Percentiles rank a stretch among this genome's conserved stretches.
Evolutionary conservation across 495 filamentous ascomycete genomes (phyloP).

Genomic region (Aspergillus kassunensis): DNA sequence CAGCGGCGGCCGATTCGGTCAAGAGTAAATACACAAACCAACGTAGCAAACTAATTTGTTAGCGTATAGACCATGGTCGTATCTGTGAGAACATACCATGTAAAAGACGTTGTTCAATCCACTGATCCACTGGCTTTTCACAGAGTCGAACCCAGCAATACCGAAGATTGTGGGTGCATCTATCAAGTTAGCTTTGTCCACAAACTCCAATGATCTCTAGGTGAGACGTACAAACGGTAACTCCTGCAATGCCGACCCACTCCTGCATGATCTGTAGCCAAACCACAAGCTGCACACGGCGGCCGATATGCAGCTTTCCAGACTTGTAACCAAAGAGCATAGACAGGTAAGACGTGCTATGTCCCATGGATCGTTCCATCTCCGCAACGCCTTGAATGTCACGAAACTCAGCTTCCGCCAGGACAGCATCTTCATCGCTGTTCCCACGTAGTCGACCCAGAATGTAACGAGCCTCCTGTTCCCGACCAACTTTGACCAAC

Average conservation of each 20-base stretch:
- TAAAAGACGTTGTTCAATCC: constrained; percentile 69
- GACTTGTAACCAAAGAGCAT: constrained; percentile 64
- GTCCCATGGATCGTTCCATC: constrained; percentile 49
- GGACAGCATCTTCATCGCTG: constrained; percentile 46
- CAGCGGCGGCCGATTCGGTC: constrained; percentile 65
- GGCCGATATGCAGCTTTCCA: constrained; percentile 60
- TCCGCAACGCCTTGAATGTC: constrained; percentile 59
- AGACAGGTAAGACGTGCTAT: constrained; percentile 51
- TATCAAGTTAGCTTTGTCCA: constrained; percentile 5
- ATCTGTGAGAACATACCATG: constrained; percentile 24
- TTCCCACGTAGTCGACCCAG: constrained; percentile 58
- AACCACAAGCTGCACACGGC: constrained; percentile 64
- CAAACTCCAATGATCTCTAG: background rate
- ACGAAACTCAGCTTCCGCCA: constrained; percentile 58
- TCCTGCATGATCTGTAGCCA: constrained; percentile 73
- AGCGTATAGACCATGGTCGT: background rate
- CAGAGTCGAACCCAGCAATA: constrained; percentile 57
- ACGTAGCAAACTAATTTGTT: constrained; percentile 46
- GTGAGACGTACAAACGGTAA: constrained; percentile 54
- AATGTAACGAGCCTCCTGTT: constrained; percentile 60
- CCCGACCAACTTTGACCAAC: constrained; percentile 58
- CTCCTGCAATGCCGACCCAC: constrained; percentile 69
- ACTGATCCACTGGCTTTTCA: constrained; percentile 62
- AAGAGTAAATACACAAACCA: constrained; percentile 64
- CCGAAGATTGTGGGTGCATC: constrained; percentile 63